Base-by-base conservation (phyloP, 2,329 filamentous ascomycete genomes). In the Fusarium nanum region DNA sequence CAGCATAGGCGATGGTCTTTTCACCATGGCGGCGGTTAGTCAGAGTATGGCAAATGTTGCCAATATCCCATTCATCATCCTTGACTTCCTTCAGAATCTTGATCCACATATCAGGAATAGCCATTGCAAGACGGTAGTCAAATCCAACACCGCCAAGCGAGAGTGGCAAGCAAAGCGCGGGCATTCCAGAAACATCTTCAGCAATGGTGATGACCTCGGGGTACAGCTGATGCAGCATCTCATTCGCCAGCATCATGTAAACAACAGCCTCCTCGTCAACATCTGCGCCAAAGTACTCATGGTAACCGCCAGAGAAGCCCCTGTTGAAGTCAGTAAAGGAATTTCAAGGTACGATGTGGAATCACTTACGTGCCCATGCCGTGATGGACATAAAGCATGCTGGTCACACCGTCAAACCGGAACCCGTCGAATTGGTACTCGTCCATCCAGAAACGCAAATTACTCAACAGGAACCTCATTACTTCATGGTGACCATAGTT, bases 381-480 rank as follows among this genome's bases (percentile, higher is more conserved):
- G 78, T 99, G 96, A 78, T 99, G 96, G 18, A 85, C 83, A 80
- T 99, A 99, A 60, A 99, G 90, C 94, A 99, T 99, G 82, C 94
- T 98, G 3, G 96, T 99, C 55, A 99, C 96, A 71, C 96, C 96
- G 74, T 99, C 96, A 76, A 99, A 99, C 44, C 96, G 89, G 87
- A 98, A 99, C 25, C 96, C 96, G 77, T 99, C 96, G 77, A 99
- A 98, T 42, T 89, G 85, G 77, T 98, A 99, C 81, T 98, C 94
- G 60, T 98, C 95, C 94, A 99, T 98, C 94, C 96, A 99, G 84
- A 97, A 99, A 25, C 95, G 89, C 61, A 99, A 83, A 78, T 99
- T 99, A 80, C 94, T 98, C 27, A 99, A 85, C 47, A 99, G 84
- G 82, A 99, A 99, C n/a, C 96, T 89, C 78, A 98, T 81, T 23